These are phyloP conservation scores for Eucalyptus polyanthemos DNA, from an alignment of 345 rosid species.

Conservation along the genomic window DNA sequence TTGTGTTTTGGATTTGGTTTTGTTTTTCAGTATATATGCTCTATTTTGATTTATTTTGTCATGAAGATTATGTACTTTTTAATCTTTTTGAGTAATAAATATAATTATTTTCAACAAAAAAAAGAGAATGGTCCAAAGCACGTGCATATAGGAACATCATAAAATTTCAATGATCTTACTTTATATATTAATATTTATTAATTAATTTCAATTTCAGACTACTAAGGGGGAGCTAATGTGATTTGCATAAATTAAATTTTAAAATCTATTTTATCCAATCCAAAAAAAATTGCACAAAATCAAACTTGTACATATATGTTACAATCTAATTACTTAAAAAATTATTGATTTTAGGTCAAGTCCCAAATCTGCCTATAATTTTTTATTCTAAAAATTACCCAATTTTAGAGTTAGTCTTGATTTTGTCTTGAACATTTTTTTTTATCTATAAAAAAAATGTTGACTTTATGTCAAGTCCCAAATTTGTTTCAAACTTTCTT, in stretches of 20 bases:
- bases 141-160: neutral
- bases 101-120: too few species aligned
- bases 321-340: too few species aligned
- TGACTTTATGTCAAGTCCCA: neutral
- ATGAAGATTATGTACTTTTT: too few species aligned
- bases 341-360: too few species aligned
- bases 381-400: neutral
- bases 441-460: neutral
- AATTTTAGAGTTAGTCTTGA: rapidly evolving
- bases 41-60: too few species aligned
- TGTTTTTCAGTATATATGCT: too few species aligned
- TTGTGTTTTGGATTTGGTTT: too few species aligned
- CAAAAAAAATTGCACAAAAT: neutral
- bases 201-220: neutral
- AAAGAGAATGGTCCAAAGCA: too few species aligned
- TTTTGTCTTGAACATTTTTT: neutral
- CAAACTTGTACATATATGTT: rapidly evolving
- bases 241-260: neutral
- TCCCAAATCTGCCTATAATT: rapidly evolving
- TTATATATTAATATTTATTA: neutral
- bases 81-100: too few species aligned
- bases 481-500: too few species aligned
- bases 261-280: neutral
- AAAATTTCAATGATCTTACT: neutral
- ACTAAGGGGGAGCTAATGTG: rapidly evolving